These are phyloP conservation scores for Coemansia brasiliensis DNA, from an alignment of 192 early-diverging fungal genomes.

Conservation along the genomic window DNA sequence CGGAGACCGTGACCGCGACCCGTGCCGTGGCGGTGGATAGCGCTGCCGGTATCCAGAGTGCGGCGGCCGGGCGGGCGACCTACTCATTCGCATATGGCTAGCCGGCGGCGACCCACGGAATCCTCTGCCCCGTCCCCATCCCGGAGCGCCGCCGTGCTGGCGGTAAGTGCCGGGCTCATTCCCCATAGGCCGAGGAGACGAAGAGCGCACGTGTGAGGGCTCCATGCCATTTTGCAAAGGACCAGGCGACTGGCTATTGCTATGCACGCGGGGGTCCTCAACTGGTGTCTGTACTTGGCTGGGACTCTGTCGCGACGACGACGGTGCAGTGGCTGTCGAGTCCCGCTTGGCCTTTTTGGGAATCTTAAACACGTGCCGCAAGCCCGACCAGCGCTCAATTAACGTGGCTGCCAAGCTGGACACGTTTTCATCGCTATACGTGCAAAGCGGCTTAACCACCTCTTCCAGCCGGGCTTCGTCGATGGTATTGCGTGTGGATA, in stretches of 20 bases:
- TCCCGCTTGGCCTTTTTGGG: slow-evolving; percentile 45
- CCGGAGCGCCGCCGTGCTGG: background rate
- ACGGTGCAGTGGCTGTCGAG: slow-evolving; percentile 24
- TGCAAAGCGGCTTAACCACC: slow-evolving; percentile 53
- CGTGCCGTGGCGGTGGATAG: background rate
- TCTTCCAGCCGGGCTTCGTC: slow-evolving; percentile 77
- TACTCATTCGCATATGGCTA: slow-evolving; percentile 6
- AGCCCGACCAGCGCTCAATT: slow-evolving; percentile 38
- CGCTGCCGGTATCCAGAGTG: slow-evolving; percentile 10
- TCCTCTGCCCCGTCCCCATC: slow-evolving; percentile 4
- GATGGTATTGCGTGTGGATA: slow-evolving; percentile 76
- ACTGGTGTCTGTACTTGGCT: slow-evolving; percentile 11
- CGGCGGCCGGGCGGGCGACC: slow-evolving; percentile 20
- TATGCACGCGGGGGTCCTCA: background rate
- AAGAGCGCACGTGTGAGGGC: slow-evolving; percentile 18
- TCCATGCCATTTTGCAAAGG: slow-evolving; percentile 17
- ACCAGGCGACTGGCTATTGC: slow-evolving; percentile 2
- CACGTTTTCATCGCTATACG: slow-evolving; percentile 45
- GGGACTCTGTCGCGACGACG: slow-evolving; percentile 36
- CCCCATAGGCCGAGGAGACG: slow-evolving; percentile 9
- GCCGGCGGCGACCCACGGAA: slow-evolving; percentile 22
- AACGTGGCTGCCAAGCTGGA: slow-evolving; percentile 26
- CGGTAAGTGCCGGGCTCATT: background rate
- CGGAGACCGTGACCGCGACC: slow-evolving; percentile 41
- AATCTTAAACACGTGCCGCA: slow-evolving; percentile 47